phyloP scores from a whole-genome alignment of 2,329 filamentous ascomycete genomes.

The Penicillium sp. region DNA sequence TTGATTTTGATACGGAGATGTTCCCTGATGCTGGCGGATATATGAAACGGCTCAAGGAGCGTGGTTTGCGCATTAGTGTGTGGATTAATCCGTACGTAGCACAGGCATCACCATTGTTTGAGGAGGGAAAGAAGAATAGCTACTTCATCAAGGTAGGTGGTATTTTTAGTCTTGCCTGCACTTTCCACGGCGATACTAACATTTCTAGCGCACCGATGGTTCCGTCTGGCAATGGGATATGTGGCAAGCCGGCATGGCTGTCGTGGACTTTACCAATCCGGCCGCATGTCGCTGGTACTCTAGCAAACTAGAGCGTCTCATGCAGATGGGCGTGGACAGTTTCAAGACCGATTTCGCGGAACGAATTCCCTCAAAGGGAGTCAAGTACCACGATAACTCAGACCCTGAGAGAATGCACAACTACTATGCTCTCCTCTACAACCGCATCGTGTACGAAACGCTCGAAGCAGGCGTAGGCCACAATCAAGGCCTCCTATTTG shows the following conservation, averaged over 20 bases:
- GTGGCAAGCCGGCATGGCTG: constrained; percentile 75
- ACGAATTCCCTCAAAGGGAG: constrained; percentile 65
- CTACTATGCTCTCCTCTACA: constrained; percentile 73
- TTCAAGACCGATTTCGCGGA: constrained; percentile 79
- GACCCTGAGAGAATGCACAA: constrained; percentile 73
- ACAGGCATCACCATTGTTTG: constrained; percentile 67
- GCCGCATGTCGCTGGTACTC: constrained; percentile 66
- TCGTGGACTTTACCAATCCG: constrained; percentile 74
- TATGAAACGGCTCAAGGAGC: constrained; percentile 63
- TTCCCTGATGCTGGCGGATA: constrained; percentile 69
- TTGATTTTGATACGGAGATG: constrained; percentile 66
- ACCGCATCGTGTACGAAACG: constrained; percentile 67
- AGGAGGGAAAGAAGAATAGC: constrained; percentile 61
- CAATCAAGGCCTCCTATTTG: constrained; percentile 64
- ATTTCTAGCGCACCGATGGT: constrained; percentile 57
- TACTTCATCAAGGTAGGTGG: constrained; percentile 61
- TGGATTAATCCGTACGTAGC: constrained; percentile 78
- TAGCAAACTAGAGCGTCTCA: constrained; percentile 61
- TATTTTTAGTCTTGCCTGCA: background rate
- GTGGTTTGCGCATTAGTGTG: constrained; percentile 67
- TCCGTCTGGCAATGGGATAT: constrained; percentile 75
- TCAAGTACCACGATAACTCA: constrained; percentile 62
- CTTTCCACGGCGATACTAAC: background rate
- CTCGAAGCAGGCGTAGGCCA: constrained; percentile 55
- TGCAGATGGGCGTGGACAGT: constrained; percentile 68